Evolutionary conservation across 768 basidiomycete species (phyloP), one percentile per base, ranked within the genome.

Genomic region (Kwoniella botswanensis): DNA sequence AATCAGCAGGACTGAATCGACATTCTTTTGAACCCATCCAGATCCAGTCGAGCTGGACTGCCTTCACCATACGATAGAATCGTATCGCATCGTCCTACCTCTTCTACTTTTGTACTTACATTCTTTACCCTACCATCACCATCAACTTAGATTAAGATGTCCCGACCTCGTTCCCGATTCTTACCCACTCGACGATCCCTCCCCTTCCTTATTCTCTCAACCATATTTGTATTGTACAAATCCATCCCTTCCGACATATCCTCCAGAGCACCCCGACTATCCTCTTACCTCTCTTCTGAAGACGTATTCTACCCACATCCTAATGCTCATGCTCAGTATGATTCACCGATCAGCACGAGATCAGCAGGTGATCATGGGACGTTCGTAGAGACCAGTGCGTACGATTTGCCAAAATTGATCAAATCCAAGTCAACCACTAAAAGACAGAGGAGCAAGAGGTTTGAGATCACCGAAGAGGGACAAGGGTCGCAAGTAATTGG

Each of bases 381-480:
- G 2, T 68, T 68, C n/a, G 24, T 68, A 24, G 67, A 68, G 52
- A 68, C 67, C 17, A 29, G 42, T 50, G 50, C 67, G 0, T 68
- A 42, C 22, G 64, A 65, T 24, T 26, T 65, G 2, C 64, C 64
- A 0, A 65, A 65, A 50, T 46, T 65, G 42, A 65, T 65, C n/a
- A 57, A 56, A 12, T 41, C 54, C n/a, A 65, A 65, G 41, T 21
- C n/a, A 44, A 42, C 12, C 10, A 50, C 12, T 0, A 50, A 50
- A 11, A 50, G 46, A 50, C 46, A 50, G 18, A 50, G 46, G 15
- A 50, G 46, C 15, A 50, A 50, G 46, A 50, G 46, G 46, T 13
- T 3, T 18, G 46, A 50, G 9, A 18, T 50, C 4, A 13, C 46
- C 6, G 46, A 18, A 15, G 60, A 62, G 42, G 62, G 52, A 26